Base-by-base conservation (phyloP, 2,329 filamentous ascomycete species). In the Bipolaris bicolor region DNA sequence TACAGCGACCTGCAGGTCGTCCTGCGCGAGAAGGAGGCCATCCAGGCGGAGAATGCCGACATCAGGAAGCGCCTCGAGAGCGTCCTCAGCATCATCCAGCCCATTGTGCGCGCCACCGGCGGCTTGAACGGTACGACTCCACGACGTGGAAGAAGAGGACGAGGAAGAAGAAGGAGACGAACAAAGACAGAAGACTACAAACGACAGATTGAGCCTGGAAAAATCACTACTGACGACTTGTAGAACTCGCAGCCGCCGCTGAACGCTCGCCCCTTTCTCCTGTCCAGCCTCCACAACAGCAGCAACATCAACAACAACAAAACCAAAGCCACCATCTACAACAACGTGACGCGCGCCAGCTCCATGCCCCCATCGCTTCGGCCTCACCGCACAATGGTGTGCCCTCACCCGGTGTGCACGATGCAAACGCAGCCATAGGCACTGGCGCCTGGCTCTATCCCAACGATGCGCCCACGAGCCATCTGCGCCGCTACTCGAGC, bases 1-100 rank as follows among this genome's bases (percentile, higher is more conserved):
- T 93, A 92, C 67, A 88, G 91, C 72, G 92, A 97, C 72, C 84
- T 96, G 18, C 91, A 96, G 76, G 82, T 86, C 26, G 90, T 87
- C 9, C 76, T 94, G 53, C 83, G 86, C 31, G 88, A 92, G 76
- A 93, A 92, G 79, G 90, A 94, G 71, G 84, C 84, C 13, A 86
- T 92, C 51, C 86, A 92, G 78, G 85, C 86, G 31, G 91, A 96
- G 78, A 94, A 95, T 79, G 85, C 86, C 59, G 90, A 93, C 62
- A 88, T 96, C 62, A 88, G 87, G 69, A 82, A 85, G 71, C 84
- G 87, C 31, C 78, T 96, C 64, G 83, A 86, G 55, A 82, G 83
- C 31, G 84, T 92, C 37, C 77, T 92, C 72, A 80, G 83, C 64
- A 83, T 88, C 70, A 81, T 90, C 49, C 84, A 88, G 70, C 86